Base-by-base conservation (phyloP, 306 rosid species). In the Vicia faba region DNA sequence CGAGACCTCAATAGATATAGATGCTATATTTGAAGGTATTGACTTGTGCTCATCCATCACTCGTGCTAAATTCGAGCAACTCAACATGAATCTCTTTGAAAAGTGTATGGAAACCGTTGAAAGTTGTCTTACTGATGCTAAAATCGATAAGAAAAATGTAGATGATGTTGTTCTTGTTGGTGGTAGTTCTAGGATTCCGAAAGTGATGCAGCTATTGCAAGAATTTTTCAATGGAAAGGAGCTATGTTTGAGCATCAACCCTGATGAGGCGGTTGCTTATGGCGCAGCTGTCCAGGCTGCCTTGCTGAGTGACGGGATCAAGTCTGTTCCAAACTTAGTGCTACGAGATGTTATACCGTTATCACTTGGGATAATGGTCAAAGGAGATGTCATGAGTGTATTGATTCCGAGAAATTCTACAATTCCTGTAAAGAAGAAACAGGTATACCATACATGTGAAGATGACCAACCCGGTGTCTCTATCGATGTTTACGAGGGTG, bases 91-190 rank as follows among this genome's bases (percentile, higher is more conserved):
- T 4, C 44, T 60, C 14, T 60, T 60, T 36, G 26, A 38, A 1
- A 38, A 60, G 14, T 60, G 66, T 16, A 16, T 60, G 66, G 31
- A 60, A 26, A 60, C 14, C 1, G 66, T 60, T 15, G 15, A 60
- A 16, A 60, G 66, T 10, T 60, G 66, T 5, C 66, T 60, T 18
- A 10, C 44, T 0, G 66, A 36, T 60, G 66, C 66, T 18, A 36
- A 36, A 7, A 18, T 60, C 2, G 31, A 36, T 11, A 36, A 36
- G 48, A 16, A 11, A 4, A 11, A 3, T 9, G 28, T 60, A 10
- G 28, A 60, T 60, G 65, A 60, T 60, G 65, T 60, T 60, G 65
- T 60, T 3, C 65, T 60, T 60, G 48, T 60, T 18, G 66, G 66
- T 0, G 66, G 66, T 0, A 36, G 48, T 36, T 60, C 66, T 18